Conservation (phyloP, 2,329 filamentous ascomycete species). For the Blastomyces silverae region DNA sequence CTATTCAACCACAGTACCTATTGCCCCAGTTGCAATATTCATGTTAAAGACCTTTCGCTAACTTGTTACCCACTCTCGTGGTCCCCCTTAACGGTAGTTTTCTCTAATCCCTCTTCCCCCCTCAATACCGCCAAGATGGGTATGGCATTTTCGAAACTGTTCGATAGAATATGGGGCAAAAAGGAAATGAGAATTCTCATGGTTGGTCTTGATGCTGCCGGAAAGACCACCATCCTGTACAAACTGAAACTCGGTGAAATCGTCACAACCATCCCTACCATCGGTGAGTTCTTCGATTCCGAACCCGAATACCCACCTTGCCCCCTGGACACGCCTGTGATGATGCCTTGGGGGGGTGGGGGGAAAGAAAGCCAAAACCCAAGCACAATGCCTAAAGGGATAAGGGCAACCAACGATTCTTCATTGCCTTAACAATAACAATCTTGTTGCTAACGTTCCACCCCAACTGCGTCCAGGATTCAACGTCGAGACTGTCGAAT, state of each 20-base stretch:
- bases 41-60: neutral
- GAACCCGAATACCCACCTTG: neutral
- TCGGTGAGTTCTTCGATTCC: constrained; percentile 57
- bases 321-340: neutral
- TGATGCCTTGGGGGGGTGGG: neutral
- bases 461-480: constrained; percentile 57
- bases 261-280: constrained; percentile 98
- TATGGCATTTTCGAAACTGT: constrained; percentile 94
- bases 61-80: neutral
- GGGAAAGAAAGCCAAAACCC: neutral
- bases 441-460: constrained; percentile 14
- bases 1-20: neutral
- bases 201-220: constrained; percentile 98
- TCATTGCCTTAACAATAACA: neutral
- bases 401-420: neutral
- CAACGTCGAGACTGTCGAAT: constrained; percentile 99
- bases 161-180: constrained; percentile 95
- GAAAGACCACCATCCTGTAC: constrained; percentile 99
- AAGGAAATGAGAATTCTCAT: constrained; percentile 99
- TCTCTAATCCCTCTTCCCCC: neutral
- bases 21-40: neutral
- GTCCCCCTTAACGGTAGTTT: neutral
- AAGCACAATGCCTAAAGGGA: neutral
- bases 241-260: constrained; percentile 97
- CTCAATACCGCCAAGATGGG: constrained; percentile 64